Evolutionary conservation across 1,139 yeast species (phyloP), one percentile per base, ranked within the genome.

Genomic region (Geotrichum bryndzae): DNA sequence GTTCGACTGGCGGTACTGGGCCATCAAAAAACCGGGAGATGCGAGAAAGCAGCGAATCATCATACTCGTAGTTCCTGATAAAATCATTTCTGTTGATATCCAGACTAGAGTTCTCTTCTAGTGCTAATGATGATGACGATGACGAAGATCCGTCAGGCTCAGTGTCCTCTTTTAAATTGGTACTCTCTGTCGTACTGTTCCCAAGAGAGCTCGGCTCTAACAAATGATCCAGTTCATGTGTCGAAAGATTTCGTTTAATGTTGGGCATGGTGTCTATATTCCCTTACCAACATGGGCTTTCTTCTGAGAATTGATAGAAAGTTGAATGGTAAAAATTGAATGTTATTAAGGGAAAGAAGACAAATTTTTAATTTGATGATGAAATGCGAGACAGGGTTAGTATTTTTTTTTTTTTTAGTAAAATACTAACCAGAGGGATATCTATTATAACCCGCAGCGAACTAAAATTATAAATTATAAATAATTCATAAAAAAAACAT

Each of bases 1-100:
- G 64, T 11, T 56, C 54, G 3, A 33, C n/a, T 2, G 60, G 63
- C 10, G 53, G 55, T 1, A 22, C 55, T 3, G 64, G 64, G 27
- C 64, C 64, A 45, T 62, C 64, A 65, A 69, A 50, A 29, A 60
- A 60, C 41, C 38, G 38, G 54, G 59, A 56, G 2, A 60, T 45
- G 22, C 51, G 25, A 22, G 35, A 15, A 6, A 46, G 27, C 27
- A 55, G 25, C 23, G 48, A 41, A 15, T 41, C 22, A 2, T 41
- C 7, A 5, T 4, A 23, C 48, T 41, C 22, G 48, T 41, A 41
- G 48, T 41, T 18, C n/a, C 7, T n/a, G 7, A n/a, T 15, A n/a
- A 41, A n/a, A 41, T 41, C 5, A n/a, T 6, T 41, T n/a, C 48
- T 41, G 18, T 41, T n/a, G 8, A 18, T 15, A n/a, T 41, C 23